Evolutionary conservation across 768 basidiomycete genomes (phyloP).

Genomic region (Trametes cubensis): DNA sequence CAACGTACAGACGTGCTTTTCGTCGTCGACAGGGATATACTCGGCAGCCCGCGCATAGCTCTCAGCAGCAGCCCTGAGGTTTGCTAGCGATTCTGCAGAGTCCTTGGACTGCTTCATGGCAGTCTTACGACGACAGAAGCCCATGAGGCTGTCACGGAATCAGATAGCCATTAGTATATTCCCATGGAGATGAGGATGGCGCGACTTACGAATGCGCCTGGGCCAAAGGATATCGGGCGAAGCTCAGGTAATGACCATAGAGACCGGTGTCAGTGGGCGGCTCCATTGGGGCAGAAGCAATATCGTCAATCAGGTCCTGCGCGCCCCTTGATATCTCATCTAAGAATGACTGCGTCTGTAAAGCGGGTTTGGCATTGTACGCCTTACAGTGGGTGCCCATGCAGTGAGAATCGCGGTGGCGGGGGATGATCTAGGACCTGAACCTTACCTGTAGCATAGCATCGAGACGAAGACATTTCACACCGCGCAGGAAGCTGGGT

Average conservation of each 20-base stretch:
- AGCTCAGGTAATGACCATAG: neutral
- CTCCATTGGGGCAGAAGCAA: neutral
- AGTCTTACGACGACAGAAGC: conserved; percentile 20
- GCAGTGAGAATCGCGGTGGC: neutral
- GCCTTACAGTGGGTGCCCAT: neutral
- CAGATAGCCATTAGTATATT: too few relatives aligned
- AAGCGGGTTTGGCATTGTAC: neutral
- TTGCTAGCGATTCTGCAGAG: neutral
- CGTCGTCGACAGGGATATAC: conserved; percentile 21
- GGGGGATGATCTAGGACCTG: too few relatives aligned
- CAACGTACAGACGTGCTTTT: conserved; percentile 8
- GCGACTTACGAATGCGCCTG: conserved; percentile 6
- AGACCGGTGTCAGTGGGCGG: neutral
- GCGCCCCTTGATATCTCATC: conserved; percentile 7
- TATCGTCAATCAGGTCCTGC: neutral
- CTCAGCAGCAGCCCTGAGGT: conserved; percentile 1
- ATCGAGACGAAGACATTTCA: conserved; percentile 40
- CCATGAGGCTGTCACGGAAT: conserved; percentile 7
- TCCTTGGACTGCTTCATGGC: conserved; percentile 1
- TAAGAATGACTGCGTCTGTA: neutral
- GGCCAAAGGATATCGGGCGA: conserved; percentile 9
- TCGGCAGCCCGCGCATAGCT: conserved; percentile 15
- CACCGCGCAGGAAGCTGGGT: conserved; percentile 44
- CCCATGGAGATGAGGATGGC: neutral
- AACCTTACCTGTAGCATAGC: conserved; percentile 38